Base-by-base conservation (phyloP, 2,329 filamentous ascomycete species). In the Diplocarpon rosae region DNA sequence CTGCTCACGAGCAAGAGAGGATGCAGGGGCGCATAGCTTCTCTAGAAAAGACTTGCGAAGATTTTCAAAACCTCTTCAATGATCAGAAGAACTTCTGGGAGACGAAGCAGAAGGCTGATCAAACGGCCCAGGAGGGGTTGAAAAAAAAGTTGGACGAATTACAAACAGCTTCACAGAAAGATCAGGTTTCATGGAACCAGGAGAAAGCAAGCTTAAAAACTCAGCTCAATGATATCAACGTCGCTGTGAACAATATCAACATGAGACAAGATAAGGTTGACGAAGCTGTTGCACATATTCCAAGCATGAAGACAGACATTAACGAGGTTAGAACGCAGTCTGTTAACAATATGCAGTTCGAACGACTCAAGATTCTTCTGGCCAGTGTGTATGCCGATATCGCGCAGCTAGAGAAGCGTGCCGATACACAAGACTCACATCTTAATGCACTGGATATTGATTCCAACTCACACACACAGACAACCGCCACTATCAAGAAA, bases 1-100 rank as follows among this genome's bases (percentile, higher is more conserved):
- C 12, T 11, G 40, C 16, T 4, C 16, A 37, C 14, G 41, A 46
- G 6, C 37, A 43, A 15, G 17, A 45, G 24, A 39, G 41, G 11
- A 24, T 36, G 7, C 20, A 39, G 16, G 20, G 44, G 8, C 42
- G 43, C 1, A 27, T 39, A 4, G 34, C 45, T 13, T 28, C 34
- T 8, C 33, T 51, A 5, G 43, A 49, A 40, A 27, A 37, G 28
- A 47, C 47, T 4, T 45, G 45, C 20, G 24, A 46, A 28, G 37
- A 31, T 7, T 45, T 43, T 5, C 20, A 46, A 29, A 34, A 44
- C 13, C 30, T 42, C 16, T 42, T 46, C 17, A 29, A 43, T 27
- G 41, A 30, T 15, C 38, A 45, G 8, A 39, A 45, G 9, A 17
- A 8, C 8, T 31, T 14, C 9, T 32, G 16, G 27, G 41, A 37